Evolutionary conservation across 2,329 filamentous ascomycete genomes (phyloP).

Genomic region (Talaromyces sp.): DNA sequence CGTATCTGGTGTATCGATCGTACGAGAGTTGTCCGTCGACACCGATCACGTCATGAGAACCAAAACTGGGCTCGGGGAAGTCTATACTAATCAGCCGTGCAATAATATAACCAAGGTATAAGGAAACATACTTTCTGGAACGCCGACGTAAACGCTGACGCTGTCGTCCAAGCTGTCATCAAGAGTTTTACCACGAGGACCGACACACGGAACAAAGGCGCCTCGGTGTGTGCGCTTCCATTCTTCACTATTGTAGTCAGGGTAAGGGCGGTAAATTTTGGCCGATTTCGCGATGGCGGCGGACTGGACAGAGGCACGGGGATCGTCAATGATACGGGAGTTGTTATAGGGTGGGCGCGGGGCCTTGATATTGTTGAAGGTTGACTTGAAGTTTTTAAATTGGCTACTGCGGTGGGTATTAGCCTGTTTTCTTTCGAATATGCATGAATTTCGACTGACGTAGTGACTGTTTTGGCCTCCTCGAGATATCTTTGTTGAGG

Average conservation of each 20-base stretch:
- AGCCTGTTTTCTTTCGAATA: neutral
- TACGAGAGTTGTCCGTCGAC: constrained; percentile 64
- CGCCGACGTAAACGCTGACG: constrained; percentile 54
- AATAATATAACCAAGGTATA: neutral
- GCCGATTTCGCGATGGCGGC: constrained; percentile 13
- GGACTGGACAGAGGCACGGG: constrained; percentile 13
- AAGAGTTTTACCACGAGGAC: constrained; percentile 51
- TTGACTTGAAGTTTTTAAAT: constrained; percentile 19
- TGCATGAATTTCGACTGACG: constrained; percentile 4
- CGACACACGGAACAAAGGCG: constrained; percentile 61
- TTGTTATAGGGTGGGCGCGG: constrained; percentile 15
- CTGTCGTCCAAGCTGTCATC: constrained; percentile 61
- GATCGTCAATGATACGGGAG: constrained; percentile 15
- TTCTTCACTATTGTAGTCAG: constrained; percentile 61
- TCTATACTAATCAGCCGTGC: constrained; percentile 25
- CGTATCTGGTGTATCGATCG: constrained; percentile 66
- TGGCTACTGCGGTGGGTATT: neutral
- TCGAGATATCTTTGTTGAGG: constrained; percentile 19
- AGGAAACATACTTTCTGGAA: constrained; percentile 12
- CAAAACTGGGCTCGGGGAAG: constrained; percentile 61
- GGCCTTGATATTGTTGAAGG: constrained; percentile 14
- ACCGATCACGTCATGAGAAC: constrained; percentile 59
- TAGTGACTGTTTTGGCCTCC: constrained; percentile 13
- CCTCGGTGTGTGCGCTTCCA: constrained; percentile 60
- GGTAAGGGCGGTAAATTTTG: constrained; percentile 65